Evolutionary conservation across 192 early-diverging fungal genomes (phyloP).

Genomic region (Gaertneriomyces sp.): DNA sequence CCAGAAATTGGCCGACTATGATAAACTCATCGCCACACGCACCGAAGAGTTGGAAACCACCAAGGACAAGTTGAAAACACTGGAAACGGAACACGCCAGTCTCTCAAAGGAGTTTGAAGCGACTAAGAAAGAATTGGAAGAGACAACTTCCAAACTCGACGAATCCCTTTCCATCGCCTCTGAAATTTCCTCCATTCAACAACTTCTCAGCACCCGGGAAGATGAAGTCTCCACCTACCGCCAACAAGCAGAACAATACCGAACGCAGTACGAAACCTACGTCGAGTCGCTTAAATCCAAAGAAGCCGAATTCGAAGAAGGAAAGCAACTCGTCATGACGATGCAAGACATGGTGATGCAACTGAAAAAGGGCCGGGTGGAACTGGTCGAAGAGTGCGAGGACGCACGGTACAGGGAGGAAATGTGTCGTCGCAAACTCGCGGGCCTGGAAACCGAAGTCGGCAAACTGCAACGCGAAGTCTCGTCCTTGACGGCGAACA

Average conservation of each 20-base stretch:
- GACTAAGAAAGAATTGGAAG: too few relatives aligned
- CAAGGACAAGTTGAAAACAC: too few relatives aligned
- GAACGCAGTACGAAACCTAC: conserved; percentile 5
- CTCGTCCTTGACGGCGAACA: background rate
- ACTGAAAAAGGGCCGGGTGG: conserved; percentile 38
- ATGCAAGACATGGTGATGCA: conserved; percentile 45
- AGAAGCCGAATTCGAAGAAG: conserved; percentile 26
- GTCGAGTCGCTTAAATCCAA: conserved; percentile 8
- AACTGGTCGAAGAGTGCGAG: conserved; percentile 44
- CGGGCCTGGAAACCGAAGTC: conserved; percentile 30
- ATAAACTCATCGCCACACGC: too few relatives aligned
- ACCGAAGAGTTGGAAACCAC: too few relatives aligned
- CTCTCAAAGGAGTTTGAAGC: too few relatives aligned
- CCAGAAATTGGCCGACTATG: conserved; percentile 10
- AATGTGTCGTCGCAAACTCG: conserved; percentile 24
- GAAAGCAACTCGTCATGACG: conserved; percentile 27
- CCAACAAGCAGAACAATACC: conserved; percentile 14
- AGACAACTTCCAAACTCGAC: too few relatives aligned
- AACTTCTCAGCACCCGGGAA: conserved; percentile 29
- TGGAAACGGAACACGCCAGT: too few relatives aligned
- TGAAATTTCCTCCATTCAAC: conserved; percentile 21
- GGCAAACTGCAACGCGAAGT: conserved; percentile 19
- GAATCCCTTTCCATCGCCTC: conserved; percentile 9
- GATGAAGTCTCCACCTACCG: conserved; percentile 20
- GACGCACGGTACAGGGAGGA: conserved; percentile 38